Conservation (phyloP, 768 basidiomycete genomes). For the Infundibulicybe gibba region DNA sequence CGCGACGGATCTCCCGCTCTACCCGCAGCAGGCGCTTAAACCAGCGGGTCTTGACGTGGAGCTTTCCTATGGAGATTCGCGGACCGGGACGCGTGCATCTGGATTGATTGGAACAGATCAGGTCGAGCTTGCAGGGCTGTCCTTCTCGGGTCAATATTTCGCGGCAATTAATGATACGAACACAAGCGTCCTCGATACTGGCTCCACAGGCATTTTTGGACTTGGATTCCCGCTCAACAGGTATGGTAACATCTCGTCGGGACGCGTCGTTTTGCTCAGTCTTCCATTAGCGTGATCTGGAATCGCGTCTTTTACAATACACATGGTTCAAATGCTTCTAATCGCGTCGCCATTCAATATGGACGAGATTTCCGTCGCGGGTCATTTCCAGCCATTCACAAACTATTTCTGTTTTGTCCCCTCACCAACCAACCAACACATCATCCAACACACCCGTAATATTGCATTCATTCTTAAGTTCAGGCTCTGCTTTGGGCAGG, state of each 20-base stretch:
- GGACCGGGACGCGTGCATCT: constrained; percentile 62
- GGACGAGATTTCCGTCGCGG: not conserved
- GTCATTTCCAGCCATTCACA: not conserved
- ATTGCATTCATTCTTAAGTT: too few relatives aligned
- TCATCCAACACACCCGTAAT: too few relatives aligned
- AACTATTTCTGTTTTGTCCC: not conserved
- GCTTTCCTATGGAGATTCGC: constrained; percentile 69
- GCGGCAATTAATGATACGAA: constrained; percentile 69
- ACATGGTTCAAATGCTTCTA: constrained; percentile 1
- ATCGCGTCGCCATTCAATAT: constrained; percentile 1
- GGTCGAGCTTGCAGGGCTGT: constrained; percentile 50
- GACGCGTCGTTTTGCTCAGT: not conserved
- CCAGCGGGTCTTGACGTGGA: constrained; percentile 40
- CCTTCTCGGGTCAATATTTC: constrained; percentile 50
- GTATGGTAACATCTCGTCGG: constrained; percentile 21
- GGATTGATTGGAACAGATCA: constrained; percentile 62
- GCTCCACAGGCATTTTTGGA: constrained; percentile 67
- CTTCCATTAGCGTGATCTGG: constrained; percentile 41
- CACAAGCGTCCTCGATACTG: constrained; percentile 52
- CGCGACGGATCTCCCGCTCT: constrained; percentile 35
- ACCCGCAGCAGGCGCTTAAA: constrained; percentile 47
- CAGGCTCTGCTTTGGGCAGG: constrained; percentile 42
- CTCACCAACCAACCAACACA: not conserved
- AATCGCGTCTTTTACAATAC: constrained; percentile 26
- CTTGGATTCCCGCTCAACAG: constrained; percentile 74